phyloP scores from a whole-genome alignment of 768 basidiomycete genomes.

The Pulveroboletus ravenelii region DNA sequence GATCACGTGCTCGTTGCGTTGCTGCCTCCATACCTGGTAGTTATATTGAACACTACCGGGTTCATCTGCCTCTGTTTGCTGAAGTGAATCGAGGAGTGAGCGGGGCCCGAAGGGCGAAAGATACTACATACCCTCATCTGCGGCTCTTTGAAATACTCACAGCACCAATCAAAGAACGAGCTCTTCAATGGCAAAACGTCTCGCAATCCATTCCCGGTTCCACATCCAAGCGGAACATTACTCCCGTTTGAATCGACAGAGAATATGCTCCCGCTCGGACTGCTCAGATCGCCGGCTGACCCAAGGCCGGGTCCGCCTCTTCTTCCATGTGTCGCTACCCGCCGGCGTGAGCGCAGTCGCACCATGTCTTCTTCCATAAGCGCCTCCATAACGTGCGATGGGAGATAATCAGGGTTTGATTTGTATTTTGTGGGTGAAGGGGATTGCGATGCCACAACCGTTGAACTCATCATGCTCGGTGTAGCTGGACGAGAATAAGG shows the following conservation, averaged over 20 bases:
- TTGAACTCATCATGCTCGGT: slow-evolving; percentile 27
- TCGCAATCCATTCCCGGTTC: slow-evolving; percentile 75
- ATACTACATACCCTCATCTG: slow-evolving; percentile 83
- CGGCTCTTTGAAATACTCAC: slow-evolving; percentile 96
- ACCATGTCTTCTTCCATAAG: slow-evolving; percentile 96
- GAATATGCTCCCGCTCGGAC: slow-evolving; percentile 73
- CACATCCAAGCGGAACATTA: slow-evolving; percentile 69
- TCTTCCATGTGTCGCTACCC: slow-evolving; percentile 36
- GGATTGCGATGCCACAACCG: slow-evolving; percentile 24
- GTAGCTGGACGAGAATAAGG: slow-evolving; percentile 62
- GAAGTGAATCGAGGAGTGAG: slow-evolving; percentile 13
- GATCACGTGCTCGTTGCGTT: slow-evolving; percentile 79
- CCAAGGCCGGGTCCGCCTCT: slow-evolving; percentile 37
- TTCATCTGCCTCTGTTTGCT: slow-evolving; percentile 95
- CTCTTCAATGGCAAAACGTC: slow-evolving; percentile 89
- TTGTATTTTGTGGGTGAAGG: slow-evolving; percentile 33
- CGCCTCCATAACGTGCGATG: slow-evolving; percentile 81
- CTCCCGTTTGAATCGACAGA: slow-evolving; percentile 67
- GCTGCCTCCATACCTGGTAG: slow-evolving; percentile 91
- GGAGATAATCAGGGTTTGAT: slow-evolving; percentile 50
- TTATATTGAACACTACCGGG: slow-evolving; percentile 93
- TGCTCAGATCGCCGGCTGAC: slow-evolving; percentile 45
- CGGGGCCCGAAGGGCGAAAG: background rate
- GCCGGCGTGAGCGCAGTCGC: slow-evolving; percentile 67
- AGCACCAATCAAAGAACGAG: slow-evolving; percentile 91